Evolutionary conservation across 2,329 filamentous ascomycete species (phyloP).

Genomic region (Paecilomyces formosus): DNA sequence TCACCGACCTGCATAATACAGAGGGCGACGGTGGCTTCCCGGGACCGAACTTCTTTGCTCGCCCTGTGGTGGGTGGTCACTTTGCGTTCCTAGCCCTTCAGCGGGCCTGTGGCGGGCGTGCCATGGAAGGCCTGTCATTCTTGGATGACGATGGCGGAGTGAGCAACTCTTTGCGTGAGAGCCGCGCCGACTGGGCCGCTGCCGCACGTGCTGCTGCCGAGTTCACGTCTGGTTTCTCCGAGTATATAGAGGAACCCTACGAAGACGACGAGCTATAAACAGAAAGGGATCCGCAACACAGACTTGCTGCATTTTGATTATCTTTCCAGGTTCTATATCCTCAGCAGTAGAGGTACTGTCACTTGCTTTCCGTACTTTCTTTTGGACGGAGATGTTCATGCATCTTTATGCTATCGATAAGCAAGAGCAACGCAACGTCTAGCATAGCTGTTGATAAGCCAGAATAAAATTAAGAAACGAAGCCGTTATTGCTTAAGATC

Average conservation of each 20-base stretch:
- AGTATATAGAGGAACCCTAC: background rate
- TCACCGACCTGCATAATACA: conserved; percentile 77
- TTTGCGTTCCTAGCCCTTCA: conserved; percentile 80
- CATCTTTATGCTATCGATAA: background rate
- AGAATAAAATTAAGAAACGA: background rate
- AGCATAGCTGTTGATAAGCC: background rate
- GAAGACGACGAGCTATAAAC: background rate
- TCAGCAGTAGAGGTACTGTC: background rate
- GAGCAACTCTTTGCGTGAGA: background rate
- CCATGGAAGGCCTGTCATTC: conserved; percentile 50
- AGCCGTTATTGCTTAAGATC: background rate
- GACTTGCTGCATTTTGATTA: background rate
- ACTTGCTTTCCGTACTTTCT: background rate
- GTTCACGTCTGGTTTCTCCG: conserved; percentile 1
- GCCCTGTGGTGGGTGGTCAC: conserved; percentile 77
- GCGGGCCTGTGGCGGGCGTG: conserved; percentile 66
- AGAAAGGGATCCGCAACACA: background rate
- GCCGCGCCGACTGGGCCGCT: conserved; percentile 2
- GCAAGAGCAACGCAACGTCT: background rate
- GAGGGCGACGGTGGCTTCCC: conserved; percentile 70
- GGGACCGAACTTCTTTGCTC: conserved; percentile 66
- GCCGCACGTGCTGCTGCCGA: conserved; percentile 18
- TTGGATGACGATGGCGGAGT: conserved; percentile 26
- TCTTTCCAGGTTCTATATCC: background rate
- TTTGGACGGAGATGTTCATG: background rate